phyloP scores from a whole-genome alignment of 2,329 filamentous ascomycete genomes.

The Fusarium sp. region DNA sequence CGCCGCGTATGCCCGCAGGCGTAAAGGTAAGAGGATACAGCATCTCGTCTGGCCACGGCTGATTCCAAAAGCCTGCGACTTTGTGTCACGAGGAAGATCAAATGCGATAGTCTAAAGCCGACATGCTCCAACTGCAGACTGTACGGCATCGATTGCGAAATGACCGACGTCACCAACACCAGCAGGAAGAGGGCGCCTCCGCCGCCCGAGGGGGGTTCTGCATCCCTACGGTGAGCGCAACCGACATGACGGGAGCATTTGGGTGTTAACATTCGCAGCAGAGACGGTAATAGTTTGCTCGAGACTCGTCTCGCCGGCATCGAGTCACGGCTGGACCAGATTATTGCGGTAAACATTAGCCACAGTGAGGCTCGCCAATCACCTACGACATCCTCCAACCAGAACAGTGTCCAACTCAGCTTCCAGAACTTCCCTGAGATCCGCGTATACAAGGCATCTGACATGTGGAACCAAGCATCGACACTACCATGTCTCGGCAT shows the following conservation, averaged over 20 bases:
- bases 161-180: slow-evolving; percentile 11
- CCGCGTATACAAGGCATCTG: slow-evolving; percentile 7
- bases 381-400: not conserved
- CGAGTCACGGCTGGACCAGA: slow-evolving; percentile 13
- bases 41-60: too few species aligned
- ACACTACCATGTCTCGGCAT: slow-evolving; percentile 16
- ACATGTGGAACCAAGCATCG: slow-evolving; percentile 19
- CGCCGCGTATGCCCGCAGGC: too few species aligned
- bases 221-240: not conserved
- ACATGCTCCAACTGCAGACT: slow-evolving; percentile 55
- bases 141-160: slow-evolving; percentile 51
- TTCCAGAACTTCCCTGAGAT: slow-evolving; percentile 20
- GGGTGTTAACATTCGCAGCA: too few species aligned
- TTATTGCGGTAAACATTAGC: slow-evolving; percentile 1
- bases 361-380: not conserved
- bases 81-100: slow-evolving; percentile 59
- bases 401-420: not conserved
- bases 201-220: not conserved
- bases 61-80: slow-evolving; percentile 53
- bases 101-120: slow-evolving; percentile 55
- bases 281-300: too few species aligned
- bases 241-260: too few species aligned
- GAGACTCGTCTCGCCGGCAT: slow-evolving; percentile 17
- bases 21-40: too few species aligned
- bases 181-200: slow-evolving; percentile 6